These are phyloP conservation scores for Phaeoacremonium minimum DNA, from an alignment of 2,329 filamentous ascomycete species.

Conservation along the genomic window DNA sequence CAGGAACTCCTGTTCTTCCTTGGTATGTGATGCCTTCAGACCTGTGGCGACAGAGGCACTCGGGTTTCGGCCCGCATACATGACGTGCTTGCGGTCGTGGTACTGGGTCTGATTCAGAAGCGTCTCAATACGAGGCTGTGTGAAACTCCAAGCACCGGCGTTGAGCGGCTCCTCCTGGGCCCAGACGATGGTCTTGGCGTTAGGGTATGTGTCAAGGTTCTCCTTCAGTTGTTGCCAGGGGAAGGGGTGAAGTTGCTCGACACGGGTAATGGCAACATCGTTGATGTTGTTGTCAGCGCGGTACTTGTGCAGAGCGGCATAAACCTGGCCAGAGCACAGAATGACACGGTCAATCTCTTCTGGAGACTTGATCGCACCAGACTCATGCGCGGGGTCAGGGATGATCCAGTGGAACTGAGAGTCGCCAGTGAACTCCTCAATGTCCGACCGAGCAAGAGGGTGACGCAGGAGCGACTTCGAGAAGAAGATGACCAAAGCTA, in stretches of 20 bases:
- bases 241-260: conserved; percentile 98
- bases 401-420: conserved; percentile 98
- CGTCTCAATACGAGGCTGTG: conserved; percentile 96
- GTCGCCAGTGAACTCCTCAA: conserved; percentile 87
- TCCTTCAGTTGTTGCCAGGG: conserved; percentile 96
- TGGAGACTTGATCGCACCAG: conserved; percentile 67
- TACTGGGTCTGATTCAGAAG: conserved; percentile 88
- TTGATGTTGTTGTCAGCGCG: conserved; percentile 81
- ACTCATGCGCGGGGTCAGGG: conserved; percentile 78
- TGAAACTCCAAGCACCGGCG: conserved; percentile 93
- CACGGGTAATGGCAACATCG: conserved; percentile 87
- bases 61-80: conserved; percentile 93
- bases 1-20: conserved; percentile 87
- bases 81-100: conserved; percentile 91
- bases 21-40: conserved; percentile 79
- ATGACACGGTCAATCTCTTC: conserved; percentile 93
- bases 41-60: conserved; percentile 93
- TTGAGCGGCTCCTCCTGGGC: conserved; percentile 97
- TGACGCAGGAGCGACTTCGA: conserved; percentile 95
- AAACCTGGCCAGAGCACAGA: conserved; percentile 93
- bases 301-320: conserved; percentile 84
- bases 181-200: conserved; percentile 97
- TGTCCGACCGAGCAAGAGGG: conserved; percentile 80
- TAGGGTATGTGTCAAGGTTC: conserved; percentile 94
- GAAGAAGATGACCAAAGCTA: conserved; percentile 95